Evolutionary conservation across 306 rosid species (phyloP).

Genomic region (Prunus mongolica): DNA sequence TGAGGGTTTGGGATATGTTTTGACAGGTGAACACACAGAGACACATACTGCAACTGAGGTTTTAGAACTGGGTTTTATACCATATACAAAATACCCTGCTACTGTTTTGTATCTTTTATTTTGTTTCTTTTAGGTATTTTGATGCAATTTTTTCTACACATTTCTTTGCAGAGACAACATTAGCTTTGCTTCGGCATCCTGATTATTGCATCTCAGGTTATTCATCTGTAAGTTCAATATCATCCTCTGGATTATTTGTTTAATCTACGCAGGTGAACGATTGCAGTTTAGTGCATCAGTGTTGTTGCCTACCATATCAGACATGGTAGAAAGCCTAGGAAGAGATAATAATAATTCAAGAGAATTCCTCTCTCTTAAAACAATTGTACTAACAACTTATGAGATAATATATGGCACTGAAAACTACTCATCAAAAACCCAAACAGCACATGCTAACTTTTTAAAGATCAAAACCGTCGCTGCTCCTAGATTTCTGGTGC

Average conservation of each 20-base stretch:
- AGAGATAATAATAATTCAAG: neutral
- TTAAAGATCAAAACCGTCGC: neutral
- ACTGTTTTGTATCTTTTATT: neutral
- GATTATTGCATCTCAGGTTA: constrained; percentile 92
- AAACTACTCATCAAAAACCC: neutral
- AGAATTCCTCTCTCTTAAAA: neutral
- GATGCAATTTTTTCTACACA: constrained; percentile 12
- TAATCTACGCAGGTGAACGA: neutral
- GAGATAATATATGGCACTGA: neutral
- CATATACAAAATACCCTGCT: neutral
- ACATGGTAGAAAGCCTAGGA: neutral
- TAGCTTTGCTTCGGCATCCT: constrained; percentile 90
- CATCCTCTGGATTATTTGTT: constrained; percentile 16
- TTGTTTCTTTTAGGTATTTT: constrained; percentile 8
- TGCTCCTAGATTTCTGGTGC: neutral
- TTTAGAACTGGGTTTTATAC: neutral
- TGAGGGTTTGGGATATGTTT: constrained; percentile 72
- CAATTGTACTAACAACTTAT: neutral
- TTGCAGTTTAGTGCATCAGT: neutral
- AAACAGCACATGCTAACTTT: neutral
- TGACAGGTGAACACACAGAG: constrained; percentile 60
- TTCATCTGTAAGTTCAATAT: constrained; percentile 69
- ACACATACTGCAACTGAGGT: neutral
- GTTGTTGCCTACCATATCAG: neutral
- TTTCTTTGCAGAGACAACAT: constrained; percentile 73